Evolutionary conservation across 2,329 filamentous ascomycete genomes (phyloP).

Genomic region (Monilinia laxa): DNA sequence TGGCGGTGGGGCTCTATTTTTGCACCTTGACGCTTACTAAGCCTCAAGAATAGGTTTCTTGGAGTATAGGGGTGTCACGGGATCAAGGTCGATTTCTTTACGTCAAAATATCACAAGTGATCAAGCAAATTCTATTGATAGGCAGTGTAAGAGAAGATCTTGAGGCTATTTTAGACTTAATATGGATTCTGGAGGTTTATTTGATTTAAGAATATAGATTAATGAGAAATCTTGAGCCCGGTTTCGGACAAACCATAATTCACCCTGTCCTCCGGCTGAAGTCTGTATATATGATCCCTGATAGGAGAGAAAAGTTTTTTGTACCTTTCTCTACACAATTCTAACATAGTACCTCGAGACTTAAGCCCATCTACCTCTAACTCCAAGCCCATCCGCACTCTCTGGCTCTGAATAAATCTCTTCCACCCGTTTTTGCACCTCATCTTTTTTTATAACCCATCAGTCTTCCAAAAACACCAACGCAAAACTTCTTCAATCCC

Average conservation of each 20-base stretch:
- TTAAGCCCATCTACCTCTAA: background rate
- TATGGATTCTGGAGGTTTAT: too few relatives aligned
- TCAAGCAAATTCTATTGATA: too few relatives aligned
- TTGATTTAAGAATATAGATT: too few relatives aligned
- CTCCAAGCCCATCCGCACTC: background rate
- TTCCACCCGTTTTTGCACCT: constrained; percentile 10
- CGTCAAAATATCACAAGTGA: too few relatives aligned
- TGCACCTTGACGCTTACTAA: constrained; percentile 1
- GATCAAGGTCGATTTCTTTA: background rate
- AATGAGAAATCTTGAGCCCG: too few relatives aligned
- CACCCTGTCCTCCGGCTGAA: too few relatives aligned
- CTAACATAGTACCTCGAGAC: background rate
- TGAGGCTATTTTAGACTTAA: too few relatives aligned
- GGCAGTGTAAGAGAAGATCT: too few relatives aligned
- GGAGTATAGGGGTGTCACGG: constrained; percentile 10
- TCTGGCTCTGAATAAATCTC: background rate
- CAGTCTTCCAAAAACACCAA: constrained; percentile 45
- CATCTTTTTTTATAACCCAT: constrained; percentile 1
- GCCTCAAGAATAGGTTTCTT: background rate
- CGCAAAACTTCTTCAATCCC: constrained; percentile 12
- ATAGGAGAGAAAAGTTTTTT: too few relatives aligned
- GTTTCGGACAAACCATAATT: too few relatives aligned
- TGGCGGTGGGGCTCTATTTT: background rate
- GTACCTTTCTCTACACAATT: background rate
- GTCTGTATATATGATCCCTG: too few relatives aligned